Percentiles rank a stretch among this genome's conserved stretches.
Evolutionary conservation across 2,329 filamentous ascomycete species (phyloP).

Genomic region (Helotiales sp.): DNA sequence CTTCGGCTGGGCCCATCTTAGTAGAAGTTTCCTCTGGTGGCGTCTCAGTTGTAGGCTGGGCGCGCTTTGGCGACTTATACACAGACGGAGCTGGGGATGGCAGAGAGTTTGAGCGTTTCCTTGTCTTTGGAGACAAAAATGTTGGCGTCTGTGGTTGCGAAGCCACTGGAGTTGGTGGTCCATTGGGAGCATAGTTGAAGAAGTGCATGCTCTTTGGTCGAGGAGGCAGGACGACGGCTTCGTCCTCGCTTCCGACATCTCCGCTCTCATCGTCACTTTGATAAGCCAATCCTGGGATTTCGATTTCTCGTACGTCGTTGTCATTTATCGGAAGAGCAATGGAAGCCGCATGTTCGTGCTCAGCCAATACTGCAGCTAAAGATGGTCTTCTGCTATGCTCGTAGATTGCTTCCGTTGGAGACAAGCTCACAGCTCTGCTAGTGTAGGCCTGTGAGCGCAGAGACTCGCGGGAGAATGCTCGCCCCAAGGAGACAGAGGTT

Average conservation of each 20-base stretch:
- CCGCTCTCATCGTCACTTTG: slow-evolving; percentile 63
- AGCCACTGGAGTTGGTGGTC: slow-evolving; percentile 28
- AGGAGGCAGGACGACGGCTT: slow-evolving; percentile 37
- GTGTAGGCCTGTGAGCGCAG: slow-evolving; percentile 31
- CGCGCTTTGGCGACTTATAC: slow-evolving; percentile 23
- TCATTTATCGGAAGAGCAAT: slow-evolving; percentile 69
- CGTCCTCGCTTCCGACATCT: slow-evolving; percentile 40
- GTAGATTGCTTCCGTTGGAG: slow-evolving; percentile 36
- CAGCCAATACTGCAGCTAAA: slow-evolving; percentile 24
- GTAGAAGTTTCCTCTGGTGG: neutral
- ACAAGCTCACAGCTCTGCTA: slow-evolving; percentile 42
- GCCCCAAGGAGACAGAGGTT: slow-evolving; percentile 44
- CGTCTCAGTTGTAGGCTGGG: slow-evolving; percentile 10
- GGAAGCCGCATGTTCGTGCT: slow-evolving; percentile 46
- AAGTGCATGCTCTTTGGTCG: slow-evolving; percentile 45
- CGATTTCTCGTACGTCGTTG: slow-evolving; percentile 76
- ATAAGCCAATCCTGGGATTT: slow-evolving; percentile 67
- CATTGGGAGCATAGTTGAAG: slow-evolving; percentile 25
- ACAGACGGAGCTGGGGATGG: slow-evolving; percentile 26
- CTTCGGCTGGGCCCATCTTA: neutral
- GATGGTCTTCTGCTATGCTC: slow-evolving; percentile 20
- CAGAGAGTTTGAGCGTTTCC: slow-evolving; percentile 33
- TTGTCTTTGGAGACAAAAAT: slow-evolving; percentile 15
- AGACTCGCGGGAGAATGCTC: slow-evolving; percentile 52
- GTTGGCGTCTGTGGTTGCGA: slow-evolving; percentile 23